Base-by-base conservation (phyloP, 2,329 filamentous ascomycete species). In the Boeremia lycopersici region DNA sequence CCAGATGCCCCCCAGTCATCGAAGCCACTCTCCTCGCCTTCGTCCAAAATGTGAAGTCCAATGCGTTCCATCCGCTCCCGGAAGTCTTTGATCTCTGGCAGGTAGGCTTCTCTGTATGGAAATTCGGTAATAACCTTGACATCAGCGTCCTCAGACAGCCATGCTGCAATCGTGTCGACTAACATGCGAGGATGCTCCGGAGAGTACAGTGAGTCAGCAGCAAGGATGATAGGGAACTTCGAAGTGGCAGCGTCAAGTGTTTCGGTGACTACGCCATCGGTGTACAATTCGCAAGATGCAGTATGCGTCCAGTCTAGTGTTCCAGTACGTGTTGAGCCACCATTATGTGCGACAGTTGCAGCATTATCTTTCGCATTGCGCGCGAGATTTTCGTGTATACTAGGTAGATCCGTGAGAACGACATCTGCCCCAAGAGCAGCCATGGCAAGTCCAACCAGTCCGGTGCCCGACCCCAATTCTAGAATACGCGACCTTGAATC, bases 381-480 rank as follows among this genome's bases (percentile, higher is more conserved):
- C n/a, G 81, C 76, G 4, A 98, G 81, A 61, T 98, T 98, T 0
- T 87, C 81, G 42, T 93, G 82, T 64, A 98, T 97, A n/a, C 83
- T 83, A 0, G 90, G 88, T 26, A 98, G 78, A 71, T 98, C 95
- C 31, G 90, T 96, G 47, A 97, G 79, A 9, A 89, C 77, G 4
- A 96, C 88, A 15, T 83, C 77, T 0, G 83, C 82, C 38, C 79
- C 78, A 79, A 89, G 89, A 23, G 91, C 79, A 7, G 92, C 91
- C 23, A 93, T 91, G 1, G 93, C 89, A 38, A 98, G 79, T 0
- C 95, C 95, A 9, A 96, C 84, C n/a, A 99, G 82, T 0, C 93
- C 93, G 0, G 93, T 98, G 0, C 95, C 93, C 0, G 93, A 88
- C 4, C 93, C 95, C 2, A 98, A 82, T 71, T 98, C 93, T 8